Conservation (phyloP, 202 grass and related monocot genomes). For the Elaeis oleifera region DNA sequence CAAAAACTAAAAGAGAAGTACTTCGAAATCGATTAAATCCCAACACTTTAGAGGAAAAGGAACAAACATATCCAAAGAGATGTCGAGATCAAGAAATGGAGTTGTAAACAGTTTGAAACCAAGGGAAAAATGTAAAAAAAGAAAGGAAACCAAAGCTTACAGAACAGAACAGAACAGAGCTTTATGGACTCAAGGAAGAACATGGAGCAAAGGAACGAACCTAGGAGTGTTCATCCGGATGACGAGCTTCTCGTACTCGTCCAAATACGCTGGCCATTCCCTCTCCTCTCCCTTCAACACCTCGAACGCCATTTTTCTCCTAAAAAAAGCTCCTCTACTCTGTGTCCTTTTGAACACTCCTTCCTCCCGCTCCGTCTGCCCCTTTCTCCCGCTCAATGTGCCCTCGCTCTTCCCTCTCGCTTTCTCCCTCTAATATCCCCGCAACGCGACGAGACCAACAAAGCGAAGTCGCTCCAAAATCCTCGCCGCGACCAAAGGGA, state of each 20-base stretch:
- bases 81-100: too few relatives aligned
- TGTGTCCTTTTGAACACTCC: background rate
- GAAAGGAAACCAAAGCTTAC: background rate
- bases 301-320: too few relatives aligned
- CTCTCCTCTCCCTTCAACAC: constrained; percentile 17
- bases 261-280: constrained; percentile 64
- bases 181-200: background rate
- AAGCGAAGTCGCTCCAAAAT: background rate
- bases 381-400: too few relatives aligned
- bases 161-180: background rate
- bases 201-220: background rate
- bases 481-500: background rate
- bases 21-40: too few relatives aligned
- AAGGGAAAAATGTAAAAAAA: background rate
- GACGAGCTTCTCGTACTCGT: constrained; percentile 98
- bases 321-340: background rate
- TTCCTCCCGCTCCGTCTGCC: background rate
- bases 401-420: background rate
- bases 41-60: too few relatives aligned
- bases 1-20: too few relatives aligned
- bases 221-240: constrained; percentile 83
- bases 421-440: background rate
- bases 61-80: too few relatives aligned
- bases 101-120: background rate
- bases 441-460: background rate